These are phyloP conservation scores for Aureobasidium namibiae DNA, from an alignment of 2,329 filamentous ascomycete species.

Conservation along the genomic window DNA sequence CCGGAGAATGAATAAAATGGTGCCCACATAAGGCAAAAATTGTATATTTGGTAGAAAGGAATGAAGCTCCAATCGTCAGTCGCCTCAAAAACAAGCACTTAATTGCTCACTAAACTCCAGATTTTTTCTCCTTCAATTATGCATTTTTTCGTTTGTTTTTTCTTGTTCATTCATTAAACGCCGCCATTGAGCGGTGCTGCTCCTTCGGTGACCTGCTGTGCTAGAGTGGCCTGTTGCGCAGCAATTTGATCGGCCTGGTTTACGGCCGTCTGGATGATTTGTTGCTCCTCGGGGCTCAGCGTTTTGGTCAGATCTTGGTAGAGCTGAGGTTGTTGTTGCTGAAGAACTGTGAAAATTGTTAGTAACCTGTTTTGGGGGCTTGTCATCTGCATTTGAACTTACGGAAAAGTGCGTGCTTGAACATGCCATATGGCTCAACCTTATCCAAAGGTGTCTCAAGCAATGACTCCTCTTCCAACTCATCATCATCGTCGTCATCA, in stretches of 20 bases:
- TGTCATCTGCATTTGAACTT: slow-evolving; percentile 34
- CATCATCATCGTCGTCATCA: slow-evolving; percentile 67
- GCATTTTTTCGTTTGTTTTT: not conserved
- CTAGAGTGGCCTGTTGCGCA: slow-evolving; percentile 23
- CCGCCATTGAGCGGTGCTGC: slow-evolving; percentile 39
- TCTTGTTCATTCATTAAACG: slow-evolving; percentile 4
- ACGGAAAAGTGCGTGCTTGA: slow-evolving; percentile 77
- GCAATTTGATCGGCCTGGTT: slow-evolving; percentile 56
- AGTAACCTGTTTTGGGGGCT: slow-evolving; percentile 17
- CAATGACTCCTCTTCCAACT: slow-evolving; percentile 85
- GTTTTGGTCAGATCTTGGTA: slow-evolving; percentile 74
- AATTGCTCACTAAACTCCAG: not conserved
- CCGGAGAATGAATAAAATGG: not conserved
- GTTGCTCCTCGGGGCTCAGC: slow-evolving; percentile 71
- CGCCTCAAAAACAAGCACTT: not conserved
- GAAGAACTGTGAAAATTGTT: slow-evolving; percentile 55
- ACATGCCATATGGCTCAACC: slow-evolving; percentile 86
- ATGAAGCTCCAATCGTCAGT: not conserved
- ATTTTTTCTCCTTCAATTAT: not conserved
- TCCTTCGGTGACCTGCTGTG: slow-evolving; percentile 9
- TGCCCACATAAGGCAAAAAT: not conserved
- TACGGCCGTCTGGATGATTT: slow-evolving; percentile 69
- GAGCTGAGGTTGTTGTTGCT: slow-evolving; percentile 83
- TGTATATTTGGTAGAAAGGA: not conserved
- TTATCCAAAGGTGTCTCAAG: slow-evolving; percentile 93